Base-by-base conservation (phyloP, 2,329 filamentous ascomycete genomes). In the Tympanopsis confertula region DNA sequence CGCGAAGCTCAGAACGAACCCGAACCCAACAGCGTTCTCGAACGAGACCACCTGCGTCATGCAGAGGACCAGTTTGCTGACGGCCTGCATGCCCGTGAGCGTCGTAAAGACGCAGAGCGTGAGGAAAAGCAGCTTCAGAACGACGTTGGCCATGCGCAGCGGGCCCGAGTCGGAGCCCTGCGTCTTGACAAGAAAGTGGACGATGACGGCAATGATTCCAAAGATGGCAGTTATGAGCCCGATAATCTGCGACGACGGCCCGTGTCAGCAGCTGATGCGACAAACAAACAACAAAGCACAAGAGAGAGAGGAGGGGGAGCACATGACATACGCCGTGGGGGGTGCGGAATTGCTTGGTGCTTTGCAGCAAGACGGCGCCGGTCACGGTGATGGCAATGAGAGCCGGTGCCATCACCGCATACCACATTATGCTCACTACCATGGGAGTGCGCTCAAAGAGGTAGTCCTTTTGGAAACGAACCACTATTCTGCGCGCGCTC, bases 31-130 rank as follows among this genome's bases (percentile, higher is more conserved):
- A 5, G 46, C 49, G 5, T 44, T 18, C 33, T 53, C 47, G 19
- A 58, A 49, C 2, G 50, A 39, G 4, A 58, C 35, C 13, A 50
- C 35, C 13, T 49, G 47, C 4, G 50, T 52, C 19, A 53, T 35
- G 38, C 54, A 53, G 15, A 57, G 42, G 1, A 47, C 39, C 12
- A 55, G 44, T 5, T 41, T 41, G 35, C 45, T 49, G 3, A 58
- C 40, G 22, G 54, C 53, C 2, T 45, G 38, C 28, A 58, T 56
- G 4, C 55, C 55, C 0, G 45, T 47, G 4, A 52, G 37, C 13
- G 44, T 41, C 1, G 53, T 47, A 1, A 43, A 37, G 3, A 50
- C 18, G 3, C 47, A 37, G 3, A 56, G 42, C 10, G 42, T 19
- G 2, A 55, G 41, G 19, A 58, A 47, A 12, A 52, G 17, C 36